These are phyloP conservation scores for Eustoma russellianum DNA, from an alignment of 257 asterid species.

Conservation along the genomic window DNA sequence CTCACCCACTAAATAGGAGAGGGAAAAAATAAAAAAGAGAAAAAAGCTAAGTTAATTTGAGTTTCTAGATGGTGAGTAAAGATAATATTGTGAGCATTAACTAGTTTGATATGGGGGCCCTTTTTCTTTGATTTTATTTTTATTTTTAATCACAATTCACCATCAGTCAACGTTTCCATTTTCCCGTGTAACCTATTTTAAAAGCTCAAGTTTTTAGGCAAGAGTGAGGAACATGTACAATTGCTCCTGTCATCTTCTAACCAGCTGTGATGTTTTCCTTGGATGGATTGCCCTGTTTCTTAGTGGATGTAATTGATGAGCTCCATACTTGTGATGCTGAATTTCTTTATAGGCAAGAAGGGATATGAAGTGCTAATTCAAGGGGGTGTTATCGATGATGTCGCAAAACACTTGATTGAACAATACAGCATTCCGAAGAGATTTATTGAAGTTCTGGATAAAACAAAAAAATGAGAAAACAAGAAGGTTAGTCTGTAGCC, in stretches of 20 bases:
- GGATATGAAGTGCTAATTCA: slow-evolving; percentile 89
- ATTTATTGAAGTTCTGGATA: slow-evolving; percentile 85
- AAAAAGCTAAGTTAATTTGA: not conserved
- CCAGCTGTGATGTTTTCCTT: too few relatives aligned
- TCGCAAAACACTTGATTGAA: slow-evolving; percentile 71
- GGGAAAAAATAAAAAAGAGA: too few relatives aligned
- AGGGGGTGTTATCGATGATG: slow-evolving; percentile 93
- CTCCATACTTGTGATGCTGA: not conserved
- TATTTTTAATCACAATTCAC: not conserved
- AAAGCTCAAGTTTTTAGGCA: too few relatives aligned
- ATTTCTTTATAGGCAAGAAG: slow-evolving; percentile 53
- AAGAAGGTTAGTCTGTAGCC: slow-evolving; percentile 18
- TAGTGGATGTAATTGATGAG: not conserved
- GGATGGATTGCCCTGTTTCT: not conserved
- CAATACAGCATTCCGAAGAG: slow-evolving; percentile 78
- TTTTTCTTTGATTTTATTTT: too few relatives aligned
- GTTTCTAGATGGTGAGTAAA: not conserved
- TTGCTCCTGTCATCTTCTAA: too few relatives aligned
- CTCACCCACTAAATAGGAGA: too few relatives aligned
- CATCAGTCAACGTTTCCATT: too few relatives aligned
- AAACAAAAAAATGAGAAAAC: slow-evolving; percentile 59
- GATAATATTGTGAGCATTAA: too few relatives aligned
- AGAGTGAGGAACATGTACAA: too few relatives aligned
- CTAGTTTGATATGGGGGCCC: too few relatives aligned
- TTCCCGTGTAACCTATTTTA: too few relatives aligned